These are phyloP conservation scores for Vanrija sp. DNA, from an alignment of 1,284 basidiomycete species.

Conservation along the genomic window DNA sequence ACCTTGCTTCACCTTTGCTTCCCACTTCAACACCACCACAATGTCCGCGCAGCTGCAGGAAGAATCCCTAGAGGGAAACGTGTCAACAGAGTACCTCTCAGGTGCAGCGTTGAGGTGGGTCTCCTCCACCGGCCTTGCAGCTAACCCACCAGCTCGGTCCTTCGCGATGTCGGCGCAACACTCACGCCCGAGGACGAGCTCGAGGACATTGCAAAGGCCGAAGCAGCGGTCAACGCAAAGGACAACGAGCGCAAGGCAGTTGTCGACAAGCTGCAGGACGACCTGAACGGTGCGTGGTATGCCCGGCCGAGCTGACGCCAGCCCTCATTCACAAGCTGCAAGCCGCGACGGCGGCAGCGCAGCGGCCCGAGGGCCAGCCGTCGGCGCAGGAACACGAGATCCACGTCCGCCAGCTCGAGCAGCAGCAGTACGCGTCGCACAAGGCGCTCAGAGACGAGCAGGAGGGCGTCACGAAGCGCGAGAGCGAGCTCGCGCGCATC, in stretches of 20 bases:
- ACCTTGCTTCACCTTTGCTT: neutral
- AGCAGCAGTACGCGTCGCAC: conserved; percentile 32
- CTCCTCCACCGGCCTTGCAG: neutral
- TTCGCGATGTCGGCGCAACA: conserved; percentile 26
- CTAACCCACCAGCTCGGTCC: conserved; percentile 19
- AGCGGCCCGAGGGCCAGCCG: conserved; percentile 36
- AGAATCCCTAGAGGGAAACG: too few species aligned
- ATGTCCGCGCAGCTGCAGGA: too few species aligned
- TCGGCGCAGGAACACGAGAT: conserved; percentile 32
- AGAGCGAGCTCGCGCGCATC: conserved; percentile 36
- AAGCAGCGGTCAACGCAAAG: conserved; percentile 32
- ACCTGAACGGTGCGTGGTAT: conserved; percentile 28
- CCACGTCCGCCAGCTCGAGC: conserved; percentile 32
- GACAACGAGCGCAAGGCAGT: conserved; percentile 25
- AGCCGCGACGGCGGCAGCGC: conserved; percentile 30
- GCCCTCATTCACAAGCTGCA: conserved; percentile 1
- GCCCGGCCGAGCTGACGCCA: neutral
- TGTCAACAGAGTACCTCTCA: too few species aligned
- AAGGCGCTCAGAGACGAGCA: conserved; percentile 43
- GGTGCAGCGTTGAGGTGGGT: too few species aligned
- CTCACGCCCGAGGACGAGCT: conserved; percentile 35
- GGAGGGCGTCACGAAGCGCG: conserved; percentile 28
- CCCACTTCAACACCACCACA: neutral
- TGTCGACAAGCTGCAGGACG: conserved; percentile 24
- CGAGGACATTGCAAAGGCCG: conserved; percentile 30